These are phyloP conservation scores for Globisporangium emineosum DNA, from an alignment of 352 stramenopile genomes.

Conservation along the genomic window DNA sequence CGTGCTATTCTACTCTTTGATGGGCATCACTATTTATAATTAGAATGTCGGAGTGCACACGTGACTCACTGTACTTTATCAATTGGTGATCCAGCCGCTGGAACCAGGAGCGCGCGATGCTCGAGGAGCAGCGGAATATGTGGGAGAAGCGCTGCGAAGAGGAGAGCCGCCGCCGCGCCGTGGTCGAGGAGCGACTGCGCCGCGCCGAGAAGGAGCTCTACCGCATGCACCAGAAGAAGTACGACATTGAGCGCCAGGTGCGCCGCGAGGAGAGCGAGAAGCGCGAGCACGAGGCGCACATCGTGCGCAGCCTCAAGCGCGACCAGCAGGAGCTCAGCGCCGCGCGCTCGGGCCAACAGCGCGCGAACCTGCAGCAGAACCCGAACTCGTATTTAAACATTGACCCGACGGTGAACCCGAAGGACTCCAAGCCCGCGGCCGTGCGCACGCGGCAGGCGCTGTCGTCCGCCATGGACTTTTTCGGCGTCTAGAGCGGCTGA, in stretches of 20 bases:
- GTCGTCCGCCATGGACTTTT: slow-evolving; percentile 85
- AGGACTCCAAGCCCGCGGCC: slow-evolving; percentile 69
- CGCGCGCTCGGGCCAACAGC: slow-evolving; percentile 18
- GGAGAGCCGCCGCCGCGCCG: slow-evolving; percentile 58
- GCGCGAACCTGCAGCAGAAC: slow-evolving; percentile 9
- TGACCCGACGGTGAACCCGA: slow-evolving; percentile 77
- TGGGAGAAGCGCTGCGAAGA: slow-evolving; percentile 83
- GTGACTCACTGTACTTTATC: background rate
- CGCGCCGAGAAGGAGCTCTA: slow-evolving; percentile 86
- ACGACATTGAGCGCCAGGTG: slow-evolving; percentile 84
- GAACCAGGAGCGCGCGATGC: slow-evolving; percentile 50
- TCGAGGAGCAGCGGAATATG: slow-evolving; percentile 58
- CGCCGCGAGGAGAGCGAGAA: slow-evolving; percentile 84
- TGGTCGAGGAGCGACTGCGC: slow-evolving; percentile 76
- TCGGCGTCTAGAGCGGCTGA: slow-evolving; percentile 54
- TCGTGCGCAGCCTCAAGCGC: slow-evolving; percentile 76
- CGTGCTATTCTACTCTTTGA: slow-evolving; percentile 14
- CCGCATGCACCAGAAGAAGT: slow-evolving; percentile 90
- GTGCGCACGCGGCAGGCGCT: slow-evolving; percentile 77
- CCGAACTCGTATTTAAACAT: slow-evolving; percentile 37
- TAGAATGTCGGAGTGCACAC: background rate
- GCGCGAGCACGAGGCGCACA: slow-evolving; percentile 81
- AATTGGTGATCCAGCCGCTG: slow-evolving; percentile 39
- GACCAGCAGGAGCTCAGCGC: slow-evolving; percentile 48
- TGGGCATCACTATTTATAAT: slow-evolving; percentile 7